Evolutionary conservation across 495 filamentous ascomycete genomes (phyloP).

Genomic region (Neurospora sp.): DNA sequence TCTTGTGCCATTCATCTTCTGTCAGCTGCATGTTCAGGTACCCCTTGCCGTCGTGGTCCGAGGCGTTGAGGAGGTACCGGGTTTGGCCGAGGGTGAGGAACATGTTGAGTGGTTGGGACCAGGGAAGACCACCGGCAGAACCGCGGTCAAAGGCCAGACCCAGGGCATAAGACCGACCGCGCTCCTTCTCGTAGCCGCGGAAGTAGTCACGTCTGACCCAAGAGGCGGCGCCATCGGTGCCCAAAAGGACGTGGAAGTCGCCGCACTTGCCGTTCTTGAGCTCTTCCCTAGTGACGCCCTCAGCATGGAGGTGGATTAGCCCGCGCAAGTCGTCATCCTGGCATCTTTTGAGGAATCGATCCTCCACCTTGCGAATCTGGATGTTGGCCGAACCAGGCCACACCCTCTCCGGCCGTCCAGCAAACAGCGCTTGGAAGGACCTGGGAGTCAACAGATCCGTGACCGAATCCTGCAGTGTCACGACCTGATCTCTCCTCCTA

Average conservation of each 20-base stretch:
- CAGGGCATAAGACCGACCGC: conserved; percentile 26
- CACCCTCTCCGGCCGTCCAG: conserved; percentile 20
- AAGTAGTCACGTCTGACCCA: conserved; percentile 26
- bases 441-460: conserved; percentile 19
- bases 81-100: conserved; percentile 31
- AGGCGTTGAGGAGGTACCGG: conserved; percentile 29
- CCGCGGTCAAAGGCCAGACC: conserved; percentile 29
- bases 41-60: conserved; percentile 25
- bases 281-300: conserved; percentile 23
- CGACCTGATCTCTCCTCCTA: conserved; percentile 23
- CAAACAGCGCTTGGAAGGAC: conserved; percentile 20
- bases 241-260: conserved; percentile 29
- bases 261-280: conserved; percentile 23
- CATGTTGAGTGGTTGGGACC: conserved; percentile 31
- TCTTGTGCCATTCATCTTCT: conserved; percentile 31
- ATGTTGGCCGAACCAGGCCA: conserved; percentile 29
- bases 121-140: conserved; percentile 19
- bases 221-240: conserved; percentile 26
- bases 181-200: conserved; percentile 30
- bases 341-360: conserved; percentile 25
- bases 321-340: conserved; percentile 24
- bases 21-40: conserved; percentile 34
- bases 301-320: conserved; percentile 24
- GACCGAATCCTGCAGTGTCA: conserved; percentile 25
- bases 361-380: conserved; percentile 32